Conservation (phyloP, 1,284 basidiomycete species). For the Mycosarcoma mackinlayi region DNA sequence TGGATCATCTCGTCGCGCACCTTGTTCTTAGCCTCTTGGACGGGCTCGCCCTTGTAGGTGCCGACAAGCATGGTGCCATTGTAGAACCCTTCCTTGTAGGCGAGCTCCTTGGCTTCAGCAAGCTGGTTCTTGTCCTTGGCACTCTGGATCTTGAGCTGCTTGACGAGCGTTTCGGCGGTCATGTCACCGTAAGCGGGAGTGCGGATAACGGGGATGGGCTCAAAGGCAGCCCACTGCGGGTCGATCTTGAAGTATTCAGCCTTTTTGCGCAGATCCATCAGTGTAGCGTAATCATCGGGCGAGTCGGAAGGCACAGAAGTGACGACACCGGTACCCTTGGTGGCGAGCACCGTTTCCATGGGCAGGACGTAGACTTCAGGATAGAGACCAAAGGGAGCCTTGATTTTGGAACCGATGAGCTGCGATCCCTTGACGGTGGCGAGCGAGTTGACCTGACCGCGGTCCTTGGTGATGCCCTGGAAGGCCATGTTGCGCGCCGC, state of each 20-base stretch:
- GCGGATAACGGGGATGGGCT: slow-evolving; percentile 86
- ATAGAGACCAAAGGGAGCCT: slow-evolving; percentile 84
- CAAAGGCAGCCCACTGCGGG: slow-evolving; percentile 84
- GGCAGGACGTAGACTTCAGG: slow-evolving; percentile 93
- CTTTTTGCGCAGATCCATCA: slow-evolving; percentile 94
- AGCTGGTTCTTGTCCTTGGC: slow-evolving; percentile 87
- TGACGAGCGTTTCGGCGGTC: slow-evolving; percentile 86
- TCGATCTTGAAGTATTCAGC: slow-evolving; percentile 96
- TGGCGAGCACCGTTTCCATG: slow-evolving; percentile 95
- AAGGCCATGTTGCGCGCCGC: slow-evolving; percentile 97
- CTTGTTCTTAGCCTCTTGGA: slow-evolving; percentile 90
- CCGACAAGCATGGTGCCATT: slow-evolving; percentile 89
- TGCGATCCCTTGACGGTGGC: slow-evolving; percentile 73
- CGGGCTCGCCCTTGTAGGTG: slow-evolving; percentile 85
- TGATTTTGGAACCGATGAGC: slow-evolving; percentile 89
- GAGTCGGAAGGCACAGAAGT: slow-evolving; percentile 98
- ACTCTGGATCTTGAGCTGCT: slow-evolving; percentile 92
- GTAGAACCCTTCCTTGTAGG: slow-evolving; percentile 99
- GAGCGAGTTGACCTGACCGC: slow-evolving; percentile 60
- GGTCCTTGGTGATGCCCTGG: slow-evolving; percentile 78
- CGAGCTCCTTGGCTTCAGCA: slow-evolving; percentile 94
- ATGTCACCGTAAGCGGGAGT: slow-evolving; percentile 93
- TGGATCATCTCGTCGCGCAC: slow-evolving; percentile 87
- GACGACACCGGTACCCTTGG: slow-evolving; percentile 98
- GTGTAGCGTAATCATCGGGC: slow-evolving; percentile 92